phyloP scores from a whole-genome alignment of 1,284 basidiomycete genomes.

The Ceratobasidium sp. region DNA sequence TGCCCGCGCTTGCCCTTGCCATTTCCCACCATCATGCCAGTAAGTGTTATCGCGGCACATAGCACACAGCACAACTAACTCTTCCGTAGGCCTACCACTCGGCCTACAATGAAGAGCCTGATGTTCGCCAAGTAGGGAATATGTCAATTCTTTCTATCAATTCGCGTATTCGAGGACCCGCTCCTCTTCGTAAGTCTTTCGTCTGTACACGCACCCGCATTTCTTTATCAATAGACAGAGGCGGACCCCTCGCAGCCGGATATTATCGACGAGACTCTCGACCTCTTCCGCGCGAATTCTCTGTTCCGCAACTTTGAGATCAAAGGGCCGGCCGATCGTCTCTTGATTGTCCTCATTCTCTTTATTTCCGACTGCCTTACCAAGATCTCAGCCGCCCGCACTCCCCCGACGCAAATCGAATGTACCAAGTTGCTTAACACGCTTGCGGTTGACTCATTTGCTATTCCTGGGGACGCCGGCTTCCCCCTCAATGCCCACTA shows the following conservation, averaged over 20 bases:
- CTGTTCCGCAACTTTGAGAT: constrained; percentile 99
- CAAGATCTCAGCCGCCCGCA: constrained; percentile 78
- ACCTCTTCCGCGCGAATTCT: constrained; percentile 98
- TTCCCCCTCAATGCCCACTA: constrained; percentile 96
- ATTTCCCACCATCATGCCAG: constrained; percentile 63
- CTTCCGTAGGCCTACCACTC: constrained; percentile 91
- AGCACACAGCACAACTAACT: constrained; percentile 28
- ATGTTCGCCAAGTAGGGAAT: constrained; percentile 88
- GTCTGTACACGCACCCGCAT: constrained; percentile 43
- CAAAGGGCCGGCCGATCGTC: constrained; percentile 96
- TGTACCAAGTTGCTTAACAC: constrained; percentile 91
- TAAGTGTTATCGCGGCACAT: constrained; percentile 56
- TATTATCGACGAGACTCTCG: constrained; percentile 95
- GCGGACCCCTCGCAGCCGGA: constrained; percentile 85
- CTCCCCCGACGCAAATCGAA: constrained; percentile 80
- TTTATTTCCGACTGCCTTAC: constrained; percentile 98
- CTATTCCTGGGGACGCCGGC: constrained; percentile 94
- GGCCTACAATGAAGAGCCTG: constrained; percentile 86
- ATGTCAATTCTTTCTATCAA: constrained; percentile 91
- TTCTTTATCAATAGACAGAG: constrained; percentile 52
- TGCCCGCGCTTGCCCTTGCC: constrained; percentile 10
- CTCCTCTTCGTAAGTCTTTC: constrained; percentile 70
- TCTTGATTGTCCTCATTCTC: constrained; percentile 97
- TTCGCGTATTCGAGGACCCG: constrained; percentile 91
- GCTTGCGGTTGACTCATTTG: constrained; percentile 90